Evolutionary conservation across 306 rosid species (phyloP).

Genomic region (Lathyrus oleraceus): DNA sequence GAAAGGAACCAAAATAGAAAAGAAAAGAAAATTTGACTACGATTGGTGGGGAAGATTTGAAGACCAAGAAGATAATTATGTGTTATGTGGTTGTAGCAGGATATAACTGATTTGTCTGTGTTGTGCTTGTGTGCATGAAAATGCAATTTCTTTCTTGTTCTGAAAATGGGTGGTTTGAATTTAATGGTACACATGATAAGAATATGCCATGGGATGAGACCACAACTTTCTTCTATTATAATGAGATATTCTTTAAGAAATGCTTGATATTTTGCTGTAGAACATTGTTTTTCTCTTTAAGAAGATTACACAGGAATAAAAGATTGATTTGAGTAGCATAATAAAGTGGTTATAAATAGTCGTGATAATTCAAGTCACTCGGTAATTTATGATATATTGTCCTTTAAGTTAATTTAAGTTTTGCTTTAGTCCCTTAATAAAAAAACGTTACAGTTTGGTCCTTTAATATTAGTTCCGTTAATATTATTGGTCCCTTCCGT

Average conservation of each 20-base stretch:
- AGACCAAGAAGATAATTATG: constrained; percentile 7
- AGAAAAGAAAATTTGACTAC: constrained; percentile 9
- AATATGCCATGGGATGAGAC: background rate
- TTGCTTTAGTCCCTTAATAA: too few species aligned
- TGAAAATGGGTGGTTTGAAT: constrained; percentile 23
- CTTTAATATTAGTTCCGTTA: too few species aligned
- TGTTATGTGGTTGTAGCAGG: constrained; percentile 9
- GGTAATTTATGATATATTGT: too few species aligned
- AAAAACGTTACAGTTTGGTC: too few species aligned
- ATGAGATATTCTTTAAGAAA: background rate
- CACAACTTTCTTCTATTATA: background rate
- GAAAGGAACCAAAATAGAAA: constrained; percentile 1
- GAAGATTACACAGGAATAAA: background rate
- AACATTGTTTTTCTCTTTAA: background rate
- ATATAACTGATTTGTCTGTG: constrained; percentile 9
- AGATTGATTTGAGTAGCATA: background rate
- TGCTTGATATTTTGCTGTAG: background rate
- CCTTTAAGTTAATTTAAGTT: too few species aligned
- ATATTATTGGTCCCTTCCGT: too few species aligned
- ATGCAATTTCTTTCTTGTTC: constrained; percentile 1
- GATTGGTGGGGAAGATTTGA: background rate
- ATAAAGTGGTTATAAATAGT: too few species aligned
- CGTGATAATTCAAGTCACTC: too few species aligned
- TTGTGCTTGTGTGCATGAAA: constrained; percentile 16
- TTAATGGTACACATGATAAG: background rate